These are phyloP conservation scores for Serendipita indica DNA, from an alignment of 768 basidiomycete genomes.

Conservation along the genomic window DNA sequence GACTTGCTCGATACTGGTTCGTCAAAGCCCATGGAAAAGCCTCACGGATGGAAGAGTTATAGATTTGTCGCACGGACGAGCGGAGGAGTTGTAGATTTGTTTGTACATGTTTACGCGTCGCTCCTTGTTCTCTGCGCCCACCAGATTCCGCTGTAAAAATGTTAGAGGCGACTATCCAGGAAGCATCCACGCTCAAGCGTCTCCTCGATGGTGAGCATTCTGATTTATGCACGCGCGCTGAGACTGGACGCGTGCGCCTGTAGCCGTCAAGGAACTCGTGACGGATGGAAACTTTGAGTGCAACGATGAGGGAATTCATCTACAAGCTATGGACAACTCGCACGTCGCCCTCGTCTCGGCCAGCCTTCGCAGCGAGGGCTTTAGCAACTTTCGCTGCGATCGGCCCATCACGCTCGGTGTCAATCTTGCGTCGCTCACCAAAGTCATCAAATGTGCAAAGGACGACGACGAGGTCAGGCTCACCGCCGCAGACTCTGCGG, in stretches of 20 bases:
- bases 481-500: constrained; percentile 82
- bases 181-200: constrained; percentile 82
- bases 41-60: neutral
- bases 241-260: constrained; percentile 1
- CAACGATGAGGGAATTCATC: constrained; percentile 82
- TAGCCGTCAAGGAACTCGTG: constrained; percentile 95
- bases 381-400: constrained; percentile 85
- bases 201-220: constrained; percentile 69
- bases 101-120: neutral
- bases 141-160: constrained; percentile 28
- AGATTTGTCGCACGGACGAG: neutral
- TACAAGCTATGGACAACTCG: constrained; percentile 99
- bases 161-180: constrained; percentile 83
- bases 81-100: neutral
- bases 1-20: neutral
- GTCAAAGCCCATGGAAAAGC: neutral
- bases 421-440: constrained; percentile 75
- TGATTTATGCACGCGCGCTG: neutral
- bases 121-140: neutral
- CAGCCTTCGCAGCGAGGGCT: constrained; percentile 60
- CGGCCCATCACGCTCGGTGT: constrained; percentile 84
- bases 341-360: constrained; percentile 95
- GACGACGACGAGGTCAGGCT: constrained; percentile 87
- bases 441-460: constrained; percentile 93
- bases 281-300: constrained; percentile 97